Percentiles rank a stretch among this genome's conserved stretches.
phyloP scores from a whole-genome alignment of 331 rosid genomes.

The Malus hybrid region DNA sequence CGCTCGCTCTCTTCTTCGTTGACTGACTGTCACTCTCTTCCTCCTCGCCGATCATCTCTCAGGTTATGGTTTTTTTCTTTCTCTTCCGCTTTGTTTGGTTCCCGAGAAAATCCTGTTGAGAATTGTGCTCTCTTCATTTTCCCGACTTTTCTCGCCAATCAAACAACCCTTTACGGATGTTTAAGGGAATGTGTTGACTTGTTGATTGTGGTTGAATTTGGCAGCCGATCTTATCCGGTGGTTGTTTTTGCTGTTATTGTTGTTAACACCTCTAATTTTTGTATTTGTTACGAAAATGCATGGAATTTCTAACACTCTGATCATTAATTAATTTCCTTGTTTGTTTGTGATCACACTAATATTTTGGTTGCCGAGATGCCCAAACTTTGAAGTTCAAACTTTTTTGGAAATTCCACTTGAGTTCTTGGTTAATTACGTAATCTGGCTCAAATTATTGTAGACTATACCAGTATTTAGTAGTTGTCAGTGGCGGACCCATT shows the following conservation, averaged over 20 bases:
- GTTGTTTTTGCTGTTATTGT: not conserved
- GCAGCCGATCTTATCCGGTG: not conserved
- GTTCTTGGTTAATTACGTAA: not conserved
- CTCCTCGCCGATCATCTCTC: slow-evolving; percentile 2
- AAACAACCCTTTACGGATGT: not conserved
- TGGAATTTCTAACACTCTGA: not conserved
- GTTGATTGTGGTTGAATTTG: not conserved
- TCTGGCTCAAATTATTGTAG: not conserved
- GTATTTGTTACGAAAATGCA: not conserved
- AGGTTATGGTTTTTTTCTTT: not conserved
- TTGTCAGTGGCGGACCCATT: too few relatives aligned
- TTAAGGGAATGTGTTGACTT: not conserved
- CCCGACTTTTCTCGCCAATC: not conserved
- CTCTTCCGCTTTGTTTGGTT: not conserved
- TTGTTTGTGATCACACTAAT: not conserved
- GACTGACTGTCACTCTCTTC: not conserved
- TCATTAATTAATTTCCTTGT: not conserved
- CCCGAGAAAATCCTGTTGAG: not conserved
- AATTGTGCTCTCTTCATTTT: not conserved
- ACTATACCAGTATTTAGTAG: too few relatives aligned
- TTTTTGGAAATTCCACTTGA: not conserved
- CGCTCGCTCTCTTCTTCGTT: not conserved
- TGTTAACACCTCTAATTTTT: not conserved
- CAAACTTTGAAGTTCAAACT: not conserved
- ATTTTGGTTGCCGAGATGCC: not conserved